phyloP scores from a whole-genome alignment of 2,329 filamentous ascomycete species.

The Zasmidium citrigriseum region DNA sequence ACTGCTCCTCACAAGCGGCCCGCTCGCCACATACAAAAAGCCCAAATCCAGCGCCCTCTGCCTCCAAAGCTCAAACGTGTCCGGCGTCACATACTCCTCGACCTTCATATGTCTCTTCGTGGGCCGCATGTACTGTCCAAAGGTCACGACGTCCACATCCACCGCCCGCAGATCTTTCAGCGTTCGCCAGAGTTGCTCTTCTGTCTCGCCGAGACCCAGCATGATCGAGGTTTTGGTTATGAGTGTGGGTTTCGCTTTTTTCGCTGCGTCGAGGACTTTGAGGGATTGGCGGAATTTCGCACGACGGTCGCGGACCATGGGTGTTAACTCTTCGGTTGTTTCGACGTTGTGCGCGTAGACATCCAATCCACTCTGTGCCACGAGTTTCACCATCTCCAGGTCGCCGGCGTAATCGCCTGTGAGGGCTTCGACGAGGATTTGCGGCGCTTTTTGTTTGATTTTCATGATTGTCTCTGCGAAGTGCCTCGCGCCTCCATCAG shows the following conservation, averaged over 20 bases:
- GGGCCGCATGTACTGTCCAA: constrained; percentile 99
- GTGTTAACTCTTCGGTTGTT: constrained; percentile 87
- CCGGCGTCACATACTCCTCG: constrained; percentile 89
- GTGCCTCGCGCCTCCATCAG: constrained; percentile 83
- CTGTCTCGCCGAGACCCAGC: constrained; percentile 90
- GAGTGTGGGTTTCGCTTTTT: constrained; percentile 71
- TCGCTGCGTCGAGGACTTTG: constrained; percentile 76
- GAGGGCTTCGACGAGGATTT: constrained; percentile 77
- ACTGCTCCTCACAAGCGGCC: constrained; percentile 87
- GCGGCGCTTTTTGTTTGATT: constrained; percentile 75
- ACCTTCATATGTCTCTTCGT: constrained; percentile 98
- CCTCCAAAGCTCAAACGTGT: constrained; percentile 88
- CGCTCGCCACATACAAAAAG: constrained; percentile 94
- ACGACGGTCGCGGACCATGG: constrained; percentile 83
- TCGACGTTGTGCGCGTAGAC: constrained; percentile 98
- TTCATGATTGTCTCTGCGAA: constrained; percentile 92
- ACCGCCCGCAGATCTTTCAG: constrained; percentile 77
- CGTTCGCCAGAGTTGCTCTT: constrained; percentile 79
- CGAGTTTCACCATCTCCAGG: constrained; percentile 79
- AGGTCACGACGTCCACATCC: constrained; percentile 91
- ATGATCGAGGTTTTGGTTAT: constrained; percentile 99
- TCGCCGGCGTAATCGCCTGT: constrained; percentile 88
- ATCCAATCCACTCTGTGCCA: constrained; percentile 85
- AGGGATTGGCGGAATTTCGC: constrained; percentile 88
- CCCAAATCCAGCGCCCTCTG: constrained; percentile 89